These are phyloP conservation scores for Sporobolomyces pararoseus DNA, from an alignment of 768 basidiomycete species.

Conservation along the genomic window DNA sequence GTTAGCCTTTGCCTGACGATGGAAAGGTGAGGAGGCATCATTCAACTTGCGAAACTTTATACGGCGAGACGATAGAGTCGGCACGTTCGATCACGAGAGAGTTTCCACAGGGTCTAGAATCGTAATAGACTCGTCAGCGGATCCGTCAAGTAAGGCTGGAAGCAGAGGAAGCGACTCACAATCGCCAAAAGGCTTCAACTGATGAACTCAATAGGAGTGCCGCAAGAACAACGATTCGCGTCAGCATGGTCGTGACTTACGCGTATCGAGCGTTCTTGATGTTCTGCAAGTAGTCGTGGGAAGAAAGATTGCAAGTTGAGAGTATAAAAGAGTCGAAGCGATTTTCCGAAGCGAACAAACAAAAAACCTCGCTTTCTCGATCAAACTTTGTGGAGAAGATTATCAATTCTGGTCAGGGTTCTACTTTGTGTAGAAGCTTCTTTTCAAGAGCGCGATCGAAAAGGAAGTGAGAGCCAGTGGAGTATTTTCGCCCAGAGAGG, in stretches of 20 bases:
- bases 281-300: too few species aligned
- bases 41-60: conserved; percentile 35
- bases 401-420: too few species aligned
- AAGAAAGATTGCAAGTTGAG: too few species aligned
- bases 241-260: not conserved
- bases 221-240: not conserved
- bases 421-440: not conserved
- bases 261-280: too few species aligned
- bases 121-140: too few species aligned
- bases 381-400: too few species aligned
- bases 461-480: not conserved
- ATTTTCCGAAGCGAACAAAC: too few species aligned
- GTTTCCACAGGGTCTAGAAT: conserved; percentile 22
- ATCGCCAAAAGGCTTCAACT: conserved; percentile 32
- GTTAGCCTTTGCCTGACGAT: too few species aligned
- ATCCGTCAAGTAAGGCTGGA: too few species aligned
- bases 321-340: too few species aligned
- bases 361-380: too few species aligned
- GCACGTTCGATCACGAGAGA: conserved; percentile 42
- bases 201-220: not conserved
- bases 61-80: conserved; percentile 49
- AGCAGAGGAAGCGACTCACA: conserved; percentile 2
- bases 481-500: not conserved
- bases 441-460: conserved; percentile 10
- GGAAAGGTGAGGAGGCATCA: not conserved